Percentiles rank a stretch among this genome's conserved stretches.
phyloP scores from a whole-genome alignment of 805 yeast species.

The Saccharomycodes ludwigii region DNA sequence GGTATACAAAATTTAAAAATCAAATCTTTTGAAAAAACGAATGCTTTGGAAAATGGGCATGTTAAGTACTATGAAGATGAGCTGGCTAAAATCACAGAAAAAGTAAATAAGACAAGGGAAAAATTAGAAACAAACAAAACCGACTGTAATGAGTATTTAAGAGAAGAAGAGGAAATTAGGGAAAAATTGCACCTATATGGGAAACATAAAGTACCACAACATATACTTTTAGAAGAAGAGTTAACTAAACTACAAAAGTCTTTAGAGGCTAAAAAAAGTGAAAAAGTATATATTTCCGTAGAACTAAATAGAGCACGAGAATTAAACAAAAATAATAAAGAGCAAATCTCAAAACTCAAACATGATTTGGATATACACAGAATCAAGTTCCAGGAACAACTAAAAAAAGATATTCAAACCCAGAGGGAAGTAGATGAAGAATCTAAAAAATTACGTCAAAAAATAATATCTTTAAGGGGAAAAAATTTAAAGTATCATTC shows the following conservation, averaged over 20 bases:
- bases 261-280: constrained; percentile 38
- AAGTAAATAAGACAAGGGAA: constrained; percentile 29
- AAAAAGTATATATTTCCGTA: constrained; percentile 47
- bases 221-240: constrained; percentile 34
- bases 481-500: not conserved
- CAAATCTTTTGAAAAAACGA: constrained; percentile 30
- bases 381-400: constrained; percentile 9
- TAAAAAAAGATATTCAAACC: constrained; percentile 1
- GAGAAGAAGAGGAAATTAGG: constrained; percentile 15
- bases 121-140: constrained; percentile 21
- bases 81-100: constrained; percentile 32
- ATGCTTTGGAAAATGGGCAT: constrained; percentile 30
- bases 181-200: constrained; percentile 18
- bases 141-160: constrained; percentile 19
- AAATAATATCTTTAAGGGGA: not conserved
- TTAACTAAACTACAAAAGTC: constrained; percentile 32
- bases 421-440: not conserved
- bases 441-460: not conserved
- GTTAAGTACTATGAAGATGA: constrained; percentile 31
- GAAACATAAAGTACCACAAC: constrained; percentile 12
- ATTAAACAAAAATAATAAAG: constrained; percentile 35
- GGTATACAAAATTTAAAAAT: constrained; percentile 35
- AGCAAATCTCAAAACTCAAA: constrained; percentile 15
- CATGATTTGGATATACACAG: constrained; percentile 10
- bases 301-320: constrained; percentile 44